Evolutionary conservation across 768 basidiomycete genomes (phyloP).

Genomic region (Kwoniella mangroviensis): DNA sequence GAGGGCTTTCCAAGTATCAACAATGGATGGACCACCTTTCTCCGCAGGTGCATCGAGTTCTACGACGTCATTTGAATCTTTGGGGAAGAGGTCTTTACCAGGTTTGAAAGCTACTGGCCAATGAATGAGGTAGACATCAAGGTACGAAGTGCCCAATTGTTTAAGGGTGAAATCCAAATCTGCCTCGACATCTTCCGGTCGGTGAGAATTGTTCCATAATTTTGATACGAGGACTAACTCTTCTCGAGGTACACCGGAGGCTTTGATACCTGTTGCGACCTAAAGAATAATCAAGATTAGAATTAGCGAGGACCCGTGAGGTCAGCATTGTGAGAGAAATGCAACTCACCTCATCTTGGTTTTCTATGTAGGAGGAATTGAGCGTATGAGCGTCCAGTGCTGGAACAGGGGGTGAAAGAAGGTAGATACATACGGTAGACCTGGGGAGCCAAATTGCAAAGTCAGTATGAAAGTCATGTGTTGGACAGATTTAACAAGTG

Average conservation of each 20-base stretch:
- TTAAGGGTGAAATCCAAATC: conserved; percentile 78
- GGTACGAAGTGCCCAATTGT: conserved; percentile 72
- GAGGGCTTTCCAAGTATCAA: conserved; percentile 63
- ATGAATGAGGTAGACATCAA: conserved; percentile 71
- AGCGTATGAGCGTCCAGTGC: background rate
- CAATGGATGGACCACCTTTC: conserved; percentile 28
- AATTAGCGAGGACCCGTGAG: background rate
- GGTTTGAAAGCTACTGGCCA: conserved; percentile 40
- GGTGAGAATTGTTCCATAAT: conserved; percentile 78
- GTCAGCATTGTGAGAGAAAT: background rate
- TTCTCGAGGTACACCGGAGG: conserved; percentile 75
- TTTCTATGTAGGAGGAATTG: conserved; percentile 47
- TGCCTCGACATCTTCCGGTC: conserved; percentile 69
- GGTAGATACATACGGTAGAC: conserved; percentile 19
- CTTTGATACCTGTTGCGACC: conserved; percentile 61
- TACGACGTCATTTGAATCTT: conserved; percentile 12
- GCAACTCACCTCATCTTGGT: conserved; percentile 67
- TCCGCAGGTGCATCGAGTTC: conserved; percentile 27
- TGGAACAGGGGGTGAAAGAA: background rate
- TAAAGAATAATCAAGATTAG: background rate
- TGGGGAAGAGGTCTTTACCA: conserved; percentile 28
- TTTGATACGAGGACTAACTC: conserved; percentile 67
- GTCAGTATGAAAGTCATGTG: too few species aligned
- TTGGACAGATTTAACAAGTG: too few species aligned
- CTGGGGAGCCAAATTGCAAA: too few species aligned